phyloP scores from a whole-genome alignment of 345 rosid genomes.

The Gossypium mustelinum region DNA sequence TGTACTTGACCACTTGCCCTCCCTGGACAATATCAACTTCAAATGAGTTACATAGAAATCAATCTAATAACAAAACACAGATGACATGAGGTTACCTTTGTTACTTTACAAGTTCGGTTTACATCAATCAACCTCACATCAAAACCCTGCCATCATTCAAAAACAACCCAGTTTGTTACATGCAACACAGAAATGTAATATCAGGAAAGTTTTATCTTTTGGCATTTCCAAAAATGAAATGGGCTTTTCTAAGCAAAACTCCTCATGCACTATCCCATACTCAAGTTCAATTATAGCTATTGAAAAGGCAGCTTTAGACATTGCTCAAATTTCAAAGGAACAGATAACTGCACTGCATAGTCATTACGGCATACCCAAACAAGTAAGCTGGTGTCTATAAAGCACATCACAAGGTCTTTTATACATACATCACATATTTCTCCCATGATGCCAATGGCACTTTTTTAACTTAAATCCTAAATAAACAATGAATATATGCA shows the following conservation, averaged over 20 bases:
- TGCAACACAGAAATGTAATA: neutral
- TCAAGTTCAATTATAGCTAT: neutral
- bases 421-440: neutral
- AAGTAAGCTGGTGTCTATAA: neutral
- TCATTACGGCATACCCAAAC: neutral
- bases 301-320: neutral
- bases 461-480: neutral
- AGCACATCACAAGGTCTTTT: neutral
- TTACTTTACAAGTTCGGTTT: constrained; percentile 85
- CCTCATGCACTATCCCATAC: neutral
- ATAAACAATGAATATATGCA: neutral
- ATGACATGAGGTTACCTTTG: constrained; percentile 54
- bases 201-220: neutral
- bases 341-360: too few species aligned
- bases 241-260: neutral
- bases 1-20: constrained; percentile 71
- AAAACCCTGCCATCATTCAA: constrained; percentile 65
- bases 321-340: neutral
- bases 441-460: neutral
- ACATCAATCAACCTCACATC: constrained; percentile 80
- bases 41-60: constrained; percentile 3
- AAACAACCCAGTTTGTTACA: constrained; percentile 1
- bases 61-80: constrained; percentile 1
- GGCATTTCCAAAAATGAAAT: neutral
- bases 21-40: constrained; percentile 45